Conservation (phyloP, 352 stramenopile genomes). For the Phytophthora pluvialis region DNA sequence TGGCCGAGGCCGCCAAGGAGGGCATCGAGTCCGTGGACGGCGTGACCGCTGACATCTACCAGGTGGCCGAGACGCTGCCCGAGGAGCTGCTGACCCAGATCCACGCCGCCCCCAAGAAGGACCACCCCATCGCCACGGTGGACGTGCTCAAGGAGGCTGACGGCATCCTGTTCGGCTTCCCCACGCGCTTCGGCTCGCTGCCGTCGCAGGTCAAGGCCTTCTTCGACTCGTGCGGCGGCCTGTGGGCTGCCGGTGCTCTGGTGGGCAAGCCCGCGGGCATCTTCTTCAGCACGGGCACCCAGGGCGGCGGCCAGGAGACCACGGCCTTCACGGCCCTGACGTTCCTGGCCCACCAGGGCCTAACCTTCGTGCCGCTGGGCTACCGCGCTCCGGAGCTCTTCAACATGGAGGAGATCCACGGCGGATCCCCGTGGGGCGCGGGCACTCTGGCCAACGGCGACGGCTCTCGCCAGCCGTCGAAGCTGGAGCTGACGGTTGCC, state of each 20-base stretch:
- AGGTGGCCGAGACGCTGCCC: constrained; percentile 24
- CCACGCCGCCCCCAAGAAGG: constrained; percentile 33
- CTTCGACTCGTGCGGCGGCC: constrained; percentile 32
- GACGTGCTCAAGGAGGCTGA: constrained; percentile 37
- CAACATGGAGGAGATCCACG: constrained; percentile 40
- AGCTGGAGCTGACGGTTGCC: constrained; percentile 82
- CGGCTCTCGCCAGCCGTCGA: constrained; percentile 61
- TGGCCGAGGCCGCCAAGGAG: constrained; percentile 28
- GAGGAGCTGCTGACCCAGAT: constrained; percentile 21
- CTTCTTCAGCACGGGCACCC: constrained; percentile 40
- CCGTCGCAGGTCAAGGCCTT: constrained; percentile 37
- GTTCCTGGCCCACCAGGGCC: constrained; percentile 35
- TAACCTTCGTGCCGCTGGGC: constrained; percentile 34
- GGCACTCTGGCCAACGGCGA: constrained; percentile 29
- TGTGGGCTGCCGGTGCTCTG: constrained; percentile 31
- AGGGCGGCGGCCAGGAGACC: constrained; percentile 34
- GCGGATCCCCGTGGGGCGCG: constrained; percentile 33
- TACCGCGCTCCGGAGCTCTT: constrained; percentile 30
- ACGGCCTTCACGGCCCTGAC: constrained; percentile 35
- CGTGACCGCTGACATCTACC: constrained; percentile 33
- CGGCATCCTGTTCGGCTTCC: constrained; percentile 39
- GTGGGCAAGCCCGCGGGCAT: constrained; percentile 35
- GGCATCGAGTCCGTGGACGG: constrained; percentile 30
- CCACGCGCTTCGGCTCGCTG: constrained; percentile 36
- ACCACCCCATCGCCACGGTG: constrained; percentile 31